Base-by-base conservation (phyloP, 148 eudicot genomes). In the Silene uniflora region DNA sequence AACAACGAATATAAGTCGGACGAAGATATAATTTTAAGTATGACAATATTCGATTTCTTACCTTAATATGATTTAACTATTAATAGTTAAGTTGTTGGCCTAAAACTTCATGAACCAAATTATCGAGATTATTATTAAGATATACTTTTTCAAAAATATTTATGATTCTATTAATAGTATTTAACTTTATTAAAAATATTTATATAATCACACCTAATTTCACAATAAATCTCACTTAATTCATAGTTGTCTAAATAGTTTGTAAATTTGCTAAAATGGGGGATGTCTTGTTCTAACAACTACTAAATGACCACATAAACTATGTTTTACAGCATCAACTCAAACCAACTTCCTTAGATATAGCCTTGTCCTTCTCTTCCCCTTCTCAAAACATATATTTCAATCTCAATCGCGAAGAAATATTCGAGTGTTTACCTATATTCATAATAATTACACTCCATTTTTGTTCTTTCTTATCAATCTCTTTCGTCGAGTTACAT, bases 331-430 rank as follows among this genome's bases (percentile, higher is more conserved):
- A 63, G 21, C 21, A 25, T 63, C 67, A 62, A 62, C 32, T 62
- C 61, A 54, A 71, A 54, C 73, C 23, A 54, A 24, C 21, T 54
- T 49, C 72, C 72, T 49, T 69, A 10, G 19, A 46, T 46, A 47
- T 71, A 52, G 73, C 73, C 73, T 71, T 71, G 21, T 16, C 11
- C 39, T 71, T 71, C 73, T 54, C 73, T 21, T 25, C 14, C 4
- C 27, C 8, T 1, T 6, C 42, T 35, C 17, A n/a, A 68, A 67
- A 44, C 54, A 12, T 46, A 23, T 46, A 4, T 7, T 42, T n/a
- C 71, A 39, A 39, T 35, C 49, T 39, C 13, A 8, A 25, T 25
- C 14, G 3, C 14, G 18, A 12, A 39, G 44, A 39, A 39, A 6
- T 6, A 0, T 6, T 32, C 5, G 44, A 39, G 27, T 61, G 25